phyloP scores from a whole-genome alignment of 2,329 filamentous ascomycete species.

The Colletotrichum brevisporum region DNA sequence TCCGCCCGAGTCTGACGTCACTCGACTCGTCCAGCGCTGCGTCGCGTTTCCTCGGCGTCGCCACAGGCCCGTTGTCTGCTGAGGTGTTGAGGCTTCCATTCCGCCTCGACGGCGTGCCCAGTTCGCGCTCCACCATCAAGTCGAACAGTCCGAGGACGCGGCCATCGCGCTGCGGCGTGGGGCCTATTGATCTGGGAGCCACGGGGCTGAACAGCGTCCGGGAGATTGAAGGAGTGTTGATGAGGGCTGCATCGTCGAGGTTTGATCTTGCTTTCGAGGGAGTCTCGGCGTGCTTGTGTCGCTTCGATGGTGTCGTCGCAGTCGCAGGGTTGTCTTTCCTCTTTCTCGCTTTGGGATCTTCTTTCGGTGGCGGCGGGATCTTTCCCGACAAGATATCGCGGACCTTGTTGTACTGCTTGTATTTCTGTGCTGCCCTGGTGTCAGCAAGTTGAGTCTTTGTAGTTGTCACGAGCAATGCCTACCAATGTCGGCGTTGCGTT shows the following conservation, averaged over 20 bases:
- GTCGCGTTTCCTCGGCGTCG: constrained; percentile 64
- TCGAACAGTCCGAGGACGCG: constrained; percentile 85
- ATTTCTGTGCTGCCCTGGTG: constrained; percentile 72
- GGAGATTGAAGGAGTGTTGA: constrained; percentile 69
- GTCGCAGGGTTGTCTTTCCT: constrained; percentile 55
- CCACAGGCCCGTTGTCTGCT: constrained; percentile 45
- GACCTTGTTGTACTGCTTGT: constrained; percentile 81
- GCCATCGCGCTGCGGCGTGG: constrained; percentile 85
- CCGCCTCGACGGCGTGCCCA: constrained; percentile 65
- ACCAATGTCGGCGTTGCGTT: constrained; percentile 80
- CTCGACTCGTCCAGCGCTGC: constrained; percentile 48
- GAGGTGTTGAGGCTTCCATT: constrained; percentile 49
- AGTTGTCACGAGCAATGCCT: constrained; percentile 44
- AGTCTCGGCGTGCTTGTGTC: constrained; percentile 61
- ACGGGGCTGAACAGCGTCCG: constrained; percentile 73
- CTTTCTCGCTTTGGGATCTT: constrained; percentile 55
- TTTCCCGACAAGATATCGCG: constrained; percentile 72
- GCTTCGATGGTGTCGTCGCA: constrained; percentile 66
- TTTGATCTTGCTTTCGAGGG: constrained; percentile 57
- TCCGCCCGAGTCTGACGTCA: constrained; percentile 56
- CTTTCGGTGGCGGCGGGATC: constrained; percentile 56
- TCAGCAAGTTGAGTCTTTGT: neutral
- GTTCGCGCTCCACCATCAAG: constrained; percentile 67
- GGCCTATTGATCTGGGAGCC: constrained; percentile 75
- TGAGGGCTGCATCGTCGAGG: constrained; percentile 57